phyloP scores from a whole-genome alignment of 139 green algal genomes.

The Coccomyxa sp. region DNA sequence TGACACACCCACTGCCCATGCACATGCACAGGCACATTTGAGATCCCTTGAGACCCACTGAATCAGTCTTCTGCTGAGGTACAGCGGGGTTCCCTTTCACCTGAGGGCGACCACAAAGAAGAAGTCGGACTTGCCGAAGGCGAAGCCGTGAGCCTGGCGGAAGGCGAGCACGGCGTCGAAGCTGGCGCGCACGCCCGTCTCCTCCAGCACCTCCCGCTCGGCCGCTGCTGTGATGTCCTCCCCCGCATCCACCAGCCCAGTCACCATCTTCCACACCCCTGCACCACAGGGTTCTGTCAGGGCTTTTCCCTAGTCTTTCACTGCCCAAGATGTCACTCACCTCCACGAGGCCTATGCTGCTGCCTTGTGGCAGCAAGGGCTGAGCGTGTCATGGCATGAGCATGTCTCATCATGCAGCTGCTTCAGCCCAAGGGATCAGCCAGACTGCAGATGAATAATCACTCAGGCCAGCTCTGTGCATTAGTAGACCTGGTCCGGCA shows the following conservation, averaged over 20 bases:
- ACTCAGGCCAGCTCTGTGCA: neutral
- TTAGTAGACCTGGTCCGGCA: neutral
- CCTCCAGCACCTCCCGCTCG: conserved; percentile 62
- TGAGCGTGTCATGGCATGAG: no score
- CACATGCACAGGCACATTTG: neutral
- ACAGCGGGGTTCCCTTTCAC: neutral
- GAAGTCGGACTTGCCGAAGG: conserved; percentile 76
- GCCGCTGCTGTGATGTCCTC: conserved; percentile 58
- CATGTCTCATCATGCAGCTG: no score
- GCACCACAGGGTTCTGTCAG: neutral
- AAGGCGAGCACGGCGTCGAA: conserved; percentile 66
- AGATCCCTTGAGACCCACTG: neutral
- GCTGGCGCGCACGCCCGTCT: conserved; percentile 38
- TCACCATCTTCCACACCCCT: conserved; percentile 82
- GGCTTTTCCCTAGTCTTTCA: no score
- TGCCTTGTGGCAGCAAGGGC: no score
- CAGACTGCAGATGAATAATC: no score
- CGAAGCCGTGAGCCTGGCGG: conserved; percentile 75
- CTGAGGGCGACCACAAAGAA: conserved; percentile 62
- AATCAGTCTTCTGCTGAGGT: neutral
- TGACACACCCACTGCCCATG: no score
- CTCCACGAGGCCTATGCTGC: no score
- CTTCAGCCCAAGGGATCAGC: no score
- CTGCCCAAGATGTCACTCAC: no score
- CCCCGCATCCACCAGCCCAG: conserved; percentile 49